Percentiles rank a stretch among this genome's conserved stretches.
phyloP scores from a whole-genome alignment of 2,329 filamentous ascomycete genomes.

The Aspergillus melleus region DNA sequence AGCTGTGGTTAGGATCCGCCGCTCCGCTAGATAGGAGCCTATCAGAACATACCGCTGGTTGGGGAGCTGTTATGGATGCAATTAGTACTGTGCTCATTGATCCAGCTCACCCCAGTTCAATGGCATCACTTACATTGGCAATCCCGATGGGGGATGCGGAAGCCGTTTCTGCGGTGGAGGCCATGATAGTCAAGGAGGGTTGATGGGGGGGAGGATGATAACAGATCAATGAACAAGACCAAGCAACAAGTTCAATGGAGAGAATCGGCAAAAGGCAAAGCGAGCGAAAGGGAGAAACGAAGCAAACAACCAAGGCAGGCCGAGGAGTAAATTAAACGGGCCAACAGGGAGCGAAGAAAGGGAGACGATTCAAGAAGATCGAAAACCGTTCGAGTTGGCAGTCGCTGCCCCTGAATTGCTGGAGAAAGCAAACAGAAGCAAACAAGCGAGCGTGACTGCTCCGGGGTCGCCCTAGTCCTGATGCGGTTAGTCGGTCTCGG shows the following conservation, averaged over 20 bases:
- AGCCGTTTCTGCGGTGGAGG: slow-evolving; percentile 57
- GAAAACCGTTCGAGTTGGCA: slow-evolving; percentile 4
- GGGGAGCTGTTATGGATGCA: slow-evolving; percentile 53
- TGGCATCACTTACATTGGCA: slow-evolving; percentile 62
- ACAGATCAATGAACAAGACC: slow-evolving; percentile 17
- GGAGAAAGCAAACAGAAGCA: slow-evolving; percentile 15
- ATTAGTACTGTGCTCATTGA: neutral
- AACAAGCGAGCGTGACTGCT: slow-evolving; percentile 19
- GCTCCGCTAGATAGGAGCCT: slow-evolving; percentile 7
- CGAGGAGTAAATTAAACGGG: neutral
- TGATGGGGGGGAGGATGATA: slow-evolving; percentile 6
- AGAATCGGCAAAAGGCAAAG: slow-evolving; percentile 9
- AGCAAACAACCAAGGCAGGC: neutral
- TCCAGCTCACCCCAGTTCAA: neutral
- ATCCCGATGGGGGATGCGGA: slow-evolving; percentile 69
- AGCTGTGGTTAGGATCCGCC: slow-evolving; percentile 24
- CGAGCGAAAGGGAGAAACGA: slow-evolving; percentile 1
- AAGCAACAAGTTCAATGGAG: slow-evolving; percentile 19
- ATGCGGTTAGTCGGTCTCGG: slow-evolving; percentile 25
- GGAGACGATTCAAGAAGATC: neutral
- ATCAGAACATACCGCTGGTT: slow-evolving; percentile 64
- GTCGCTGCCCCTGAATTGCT: slow-evolving; percentile 36
- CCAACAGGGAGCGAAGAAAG: neutral
- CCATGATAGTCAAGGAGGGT: slow-evolving; percentile 54
- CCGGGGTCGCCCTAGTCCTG: slow-evolving; percentile 30